These are phyloP conservation scores for Bipolaris zeicola DNA, from an alignment of 2,329 filamentous ascomycete species.

Conservation along the genomic window DNA sequence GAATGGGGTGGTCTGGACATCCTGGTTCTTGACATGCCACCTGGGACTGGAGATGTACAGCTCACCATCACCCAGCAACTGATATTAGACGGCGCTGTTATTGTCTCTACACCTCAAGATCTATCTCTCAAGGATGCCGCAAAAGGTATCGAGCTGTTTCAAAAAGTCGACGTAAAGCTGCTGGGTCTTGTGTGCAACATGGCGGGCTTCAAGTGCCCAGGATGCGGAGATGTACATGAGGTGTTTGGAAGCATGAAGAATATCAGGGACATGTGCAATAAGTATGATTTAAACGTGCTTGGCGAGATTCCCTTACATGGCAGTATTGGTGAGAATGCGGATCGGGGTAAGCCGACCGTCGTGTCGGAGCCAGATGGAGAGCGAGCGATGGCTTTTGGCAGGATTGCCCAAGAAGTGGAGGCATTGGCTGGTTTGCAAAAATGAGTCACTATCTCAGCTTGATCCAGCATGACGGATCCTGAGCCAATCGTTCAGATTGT, in stretches of 20 bases:
- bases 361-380: conserved; percentile 80
- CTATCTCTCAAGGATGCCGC: conserved; percentile 90
- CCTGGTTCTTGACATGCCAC: conserved; percentile 87
- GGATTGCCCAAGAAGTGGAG: conserved; percentile 65
- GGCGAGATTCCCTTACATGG: conserved; percentile 89
- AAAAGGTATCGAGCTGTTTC: conserved; percentile 91
- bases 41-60: conserved; percentile 94
- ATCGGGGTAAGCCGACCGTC: conserved; percentile 86
- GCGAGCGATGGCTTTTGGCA: conserved; percentile 72
- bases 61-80: conserved; percentile 96
- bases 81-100: conserved; percentile 80
- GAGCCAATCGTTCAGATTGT: background rate
- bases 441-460: background rate
- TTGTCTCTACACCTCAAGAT: conserved; percentile 93
- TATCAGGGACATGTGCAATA: conserved; percentile 77
- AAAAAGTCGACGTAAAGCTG: conserved; percentile 77
- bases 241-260: conserved; percentile 66
- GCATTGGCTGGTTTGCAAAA: conserved; percentile 22
- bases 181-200: conserved; percentile 74
- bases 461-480: background rate
- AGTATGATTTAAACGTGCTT: conserved; percentile 77
- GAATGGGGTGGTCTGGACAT: conserved; percentile 91
- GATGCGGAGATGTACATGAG: conserved; percentile 56
- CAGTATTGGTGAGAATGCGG: conserved; percentile 84
- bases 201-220: conserved; percentile 47